Conservation (phyloP, 139 green algal species). For the Coelastrella sp. region DNA sequence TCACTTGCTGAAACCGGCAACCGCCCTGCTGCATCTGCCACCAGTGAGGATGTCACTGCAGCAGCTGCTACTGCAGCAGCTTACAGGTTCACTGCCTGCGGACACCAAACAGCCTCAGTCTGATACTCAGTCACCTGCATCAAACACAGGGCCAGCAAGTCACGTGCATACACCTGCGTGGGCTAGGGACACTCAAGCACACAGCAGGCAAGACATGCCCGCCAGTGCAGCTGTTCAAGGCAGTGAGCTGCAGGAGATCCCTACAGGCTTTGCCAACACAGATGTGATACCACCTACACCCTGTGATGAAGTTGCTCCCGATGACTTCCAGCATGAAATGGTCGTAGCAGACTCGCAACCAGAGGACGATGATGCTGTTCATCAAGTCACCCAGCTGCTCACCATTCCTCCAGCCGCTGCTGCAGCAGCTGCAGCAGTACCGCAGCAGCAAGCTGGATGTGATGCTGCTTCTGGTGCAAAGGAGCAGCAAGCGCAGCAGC, state of each 20-base stretch:
- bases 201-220: background rate
- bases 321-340: background rate
- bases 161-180: background rate
- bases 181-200: background rate
- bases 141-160: no score
- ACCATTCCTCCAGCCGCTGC: background rate
- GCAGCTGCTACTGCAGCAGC: slow-evolving; percentile 20
- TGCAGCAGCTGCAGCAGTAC: background rate
- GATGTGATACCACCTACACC: slow-evolving; percentile 4
- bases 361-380: background rate
- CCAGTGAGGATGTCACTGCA: background rate
- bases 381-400: background rate
- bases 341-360: background rate
- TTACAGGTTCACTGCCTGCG: no score
- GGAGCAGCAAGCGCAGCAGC: background rate
- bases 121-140: no score
- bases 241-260: background rate
- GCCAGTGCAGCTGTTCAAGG: background rate
- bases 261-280: background rate
- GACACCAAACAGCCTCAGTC: no score
- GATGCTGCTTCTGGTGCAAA: background rate
- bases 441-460: background rate
- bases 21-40: slow-evolving; percentile 38
- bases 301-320: background rate
- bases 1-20: background rate